Conservation (phyloP, 495 filamentous ascomycete species). For the Talaromyces trachyspermus region DNA sequence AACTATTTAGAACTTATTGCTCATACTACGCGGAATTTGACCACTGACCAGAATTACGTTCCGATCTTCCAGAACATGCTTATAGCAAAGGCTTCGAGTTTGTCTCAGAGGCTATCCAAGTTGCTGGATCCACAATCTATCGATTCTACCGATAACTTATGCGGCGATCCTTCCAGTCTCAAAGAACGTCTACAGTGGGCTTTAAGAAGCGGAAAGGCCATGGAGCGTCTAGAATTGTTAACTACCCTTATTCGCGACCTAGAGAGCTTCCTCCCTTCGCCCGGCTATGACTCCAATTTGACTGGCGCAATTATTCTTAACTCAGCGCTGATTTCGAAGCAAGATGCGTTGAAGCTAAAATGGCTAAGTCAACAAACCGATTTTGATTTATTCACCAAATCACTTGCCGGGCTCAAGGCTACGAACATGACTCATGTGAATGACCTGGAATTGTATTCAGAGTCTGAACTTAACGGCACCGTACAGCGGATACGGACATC, state of each 20-base stretch:
- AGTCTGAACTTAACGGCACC: background rate
- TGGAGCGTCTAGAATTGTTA: background rate
- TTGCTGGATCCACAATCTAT: background rate
- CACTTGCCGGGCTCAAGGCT: background rate
- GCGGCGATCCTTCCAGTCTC: background rate
- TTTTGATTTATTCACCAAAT: background rate
- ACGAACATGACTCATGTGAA: background rate
- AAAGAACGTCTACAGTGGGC: background rate
- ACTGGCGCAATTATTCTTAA: background rate
- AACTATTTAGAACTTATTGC: background rate
- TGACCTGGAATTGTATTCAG: background rate
- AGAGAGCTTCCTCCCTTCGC: background rate
- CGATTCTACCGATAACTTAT: background rate
- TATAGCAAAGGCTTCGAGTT: background rate
- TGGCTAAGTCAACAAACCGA: background rate
- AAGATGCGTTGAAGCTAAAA: background rate
- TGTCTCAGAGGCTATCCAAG: background rate
- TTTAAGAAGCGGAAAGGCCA: background rate
- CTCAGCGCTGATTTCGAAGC: background rate
- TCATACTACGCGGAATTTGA: background rate
- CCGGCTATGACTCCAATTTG: background rate
- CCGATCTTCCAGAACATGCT: background rate
- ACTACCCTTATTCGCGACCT: background rate
- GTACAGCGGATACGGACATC: background rate
- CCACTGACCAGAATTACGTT: background rate